phyloP scores from a whole-genome alignment of 208 protist species.

The Jaenimonas drosophilae region DNA sequence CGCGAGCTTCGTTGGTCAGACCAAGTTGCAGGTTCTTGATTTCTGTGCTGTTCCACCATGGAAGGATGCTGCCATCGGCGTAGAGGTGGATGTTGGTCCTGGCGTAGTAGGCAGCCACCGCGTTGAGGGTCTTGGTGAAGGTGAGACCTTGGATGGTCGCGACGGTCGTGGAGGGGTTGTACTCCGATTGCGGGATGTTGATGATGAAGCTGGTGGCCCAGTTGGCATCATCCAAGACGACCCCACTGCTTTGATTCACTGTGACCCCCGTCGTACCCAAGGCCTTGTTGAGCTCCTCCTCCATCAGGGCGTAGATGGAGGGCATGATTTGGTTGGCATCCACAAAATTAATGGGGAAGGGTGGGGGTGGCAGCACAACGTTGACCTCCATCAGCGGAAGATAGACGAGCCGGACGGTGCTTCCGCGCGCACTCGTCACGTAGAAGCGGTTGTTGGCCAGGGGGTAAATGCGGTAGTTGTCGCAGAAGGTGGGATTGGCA shows the following conservation, averaged over 20 bases:
- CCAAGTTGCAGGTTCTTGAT: conserved; percentile 17
- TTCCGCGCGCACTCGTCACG: conserved; percentile 11
- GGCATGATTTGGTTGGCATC: conserved; percentile 8
- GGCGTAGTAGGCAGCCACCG: conserved; percentile 40
- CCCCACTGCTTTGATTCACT: conserved; percentile 8
- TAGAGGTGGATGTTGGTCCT: conserved; percentile 33
- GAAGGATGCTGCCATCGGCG: conserved; percentile 38
- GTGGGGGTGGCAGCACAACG: conserved; percentile 11
- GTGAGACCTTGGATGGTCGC: conserved; percentile 6
- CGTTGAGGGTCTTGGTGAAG: conserved; percentile 11
- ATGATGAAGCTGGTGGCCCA: conserved; percentile 33
- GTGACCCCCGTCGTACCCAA: conserved; percentile 10
- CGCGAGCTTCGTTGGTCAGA: conserved; percentile 13
- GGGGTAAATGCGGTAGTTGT: conserved; percentile 26
- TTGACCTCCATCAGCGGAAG: conserved; percentile 19
- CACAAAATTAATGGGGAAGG: conserved; percentile 34
- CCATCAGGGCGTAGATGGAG: conserved; percentile 14
- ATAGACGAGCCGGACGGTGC: conserved; percentile 22
- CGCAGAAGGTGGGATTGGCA: conserved; percentile 19
- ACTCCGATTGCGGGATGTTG: conserved; percentile 27
- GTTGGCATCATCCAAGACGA: conserved; percentile 10
- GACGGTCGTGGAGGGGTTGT: conserved; percentile 16
- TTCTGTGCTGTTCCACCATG: conserved; percentile 33
- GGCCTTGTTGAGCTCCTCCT: conserved; percentile 12
- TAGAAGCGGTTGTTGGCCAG: conserved; percentile 31